Conservation (phyloP, 495 filamentous ascomycete genomes). For the Podospora tetraspora region DNA sequence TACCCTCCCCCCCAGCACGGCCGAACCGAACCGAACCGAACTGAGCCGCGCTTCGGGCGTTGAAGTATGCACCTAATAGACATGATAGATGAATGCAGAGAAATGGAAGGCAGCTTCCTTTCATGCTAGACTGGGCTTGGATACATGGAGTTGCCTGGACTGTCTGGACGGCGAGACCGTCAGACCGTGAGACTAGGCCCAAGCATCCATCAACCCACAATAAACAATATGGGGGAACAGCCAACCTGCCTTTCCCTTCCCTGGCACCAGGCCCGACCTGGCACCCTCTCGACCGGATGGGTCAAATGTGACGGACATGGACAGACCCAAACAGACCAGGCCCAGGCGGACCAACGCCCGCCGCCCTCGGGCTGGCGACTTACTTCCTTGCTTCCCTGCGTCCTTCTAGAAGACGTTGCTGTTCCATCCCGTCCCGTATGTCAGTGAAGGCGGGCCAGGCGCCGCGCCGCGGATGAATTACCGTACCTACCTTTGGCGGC, state of each 20-base stretch:
- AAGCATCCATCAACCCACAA: neutral
- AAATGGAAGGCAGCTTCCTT: too few relatives aligned
- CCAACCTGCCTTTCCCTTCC: too few relatives aligned
- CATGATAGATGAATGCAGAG: neutral
- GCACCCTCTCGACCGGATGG: neutral
- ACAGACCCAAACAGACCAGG: neutral
- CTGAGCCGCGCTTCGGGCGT: neutral
- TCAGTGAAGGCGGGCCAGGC: neutral
- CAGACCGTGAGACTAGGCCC: too few relatives aligned
- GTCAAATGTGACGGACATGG: too few relatives aligned
- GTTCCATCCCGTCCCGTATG: neutral
- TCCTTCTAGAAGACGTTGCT: neutral
- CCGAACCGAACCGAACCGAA: neutral
- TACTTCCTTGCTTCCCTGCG: neutral
- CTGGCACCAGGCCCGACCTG: too few relatives aligned
- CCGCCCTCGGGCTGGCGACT: neutral
- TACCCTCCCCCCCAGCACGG: neutral
- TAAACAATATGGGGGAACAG: neutral
- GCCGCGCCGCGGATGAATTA: too few relatives aligned
- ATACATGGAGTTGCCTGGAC: too few relatives aligned
- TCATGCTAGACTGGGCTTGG: too few relatives aligned
- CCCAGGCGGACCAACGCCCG: neutral
- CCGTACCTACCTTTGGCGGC: too few relatives aligned
- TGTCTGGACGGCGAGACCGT: too few relatives aligned
- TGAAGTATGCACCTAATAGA: neutral